Evolutionary conservation across 352 stramenopile species (phyloP).

Genomic region (Pythium brassicae): DNA sequence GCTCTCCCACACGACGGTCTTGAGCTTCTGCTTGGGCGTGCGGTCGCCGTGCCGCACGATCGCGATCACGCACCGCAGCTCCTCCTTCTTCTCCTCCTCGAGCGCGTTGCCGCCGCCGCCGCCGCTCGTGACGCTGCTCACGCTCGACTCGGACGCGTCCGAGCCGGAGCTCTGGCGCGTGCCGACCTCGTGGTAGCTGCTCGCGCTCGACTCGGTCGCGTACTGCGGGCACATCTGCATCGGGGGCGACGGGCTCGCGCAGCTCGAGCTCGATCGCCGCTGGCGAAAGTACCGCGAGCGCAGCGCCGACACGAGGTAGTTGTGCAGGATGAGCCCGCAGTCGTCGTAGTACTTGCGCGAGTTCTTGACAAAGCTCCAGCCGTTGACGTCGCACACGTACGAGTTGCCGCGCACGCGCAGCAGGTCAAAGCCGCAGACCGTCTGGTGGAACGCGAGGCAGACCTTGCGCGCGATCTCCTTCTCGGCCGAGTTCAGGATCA

Average conservation of each 20-base stretch:
- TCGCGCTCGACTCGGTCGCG: constrained; percentile 46
- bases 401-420: constrained; percentile 89
- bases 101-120: constrained; percentile 24
- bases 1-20: constrained; percentile 88
- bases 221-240: constrained; percentile 81
- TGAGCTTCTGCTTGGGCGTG: constrained; percentile 99
- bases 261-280: constrained; percentile 46
- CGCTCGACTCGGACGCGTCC: constrained; percentile 64
- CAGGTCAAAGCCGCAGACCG: constrained; percentile 99
- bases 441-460: constrained; percentile 96
- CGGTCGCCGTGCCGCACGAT: constrained; percentile 98
- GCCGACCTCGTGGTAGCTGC: constrained; percentile 18
- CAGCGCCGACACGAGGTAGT: constrained; percentile 81
- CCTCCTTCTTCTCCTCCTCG: constrained; percentile 88
- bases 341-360: constrained; percentile 99
- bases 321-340: constrained; percentile 93
- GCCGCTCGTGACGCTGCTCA: constrained; percentile 50
- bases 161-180: constrained; percentile 58
- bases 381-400: constrained; percentile 99
- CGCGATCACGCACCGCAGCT: constrained; percentile 98
- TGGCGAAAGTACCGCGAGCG: constrained; percentile 76
- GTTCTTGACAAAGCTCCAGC: constrained; percentile 99
- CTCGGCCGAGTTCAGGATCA: constrained; percentile 97
- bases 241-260: constrained; percentile 13
- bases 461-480: constrained; percentile 97